Conservation (phyloP, 345 rosid genomes). For the Ceriops decandra region DNA sequence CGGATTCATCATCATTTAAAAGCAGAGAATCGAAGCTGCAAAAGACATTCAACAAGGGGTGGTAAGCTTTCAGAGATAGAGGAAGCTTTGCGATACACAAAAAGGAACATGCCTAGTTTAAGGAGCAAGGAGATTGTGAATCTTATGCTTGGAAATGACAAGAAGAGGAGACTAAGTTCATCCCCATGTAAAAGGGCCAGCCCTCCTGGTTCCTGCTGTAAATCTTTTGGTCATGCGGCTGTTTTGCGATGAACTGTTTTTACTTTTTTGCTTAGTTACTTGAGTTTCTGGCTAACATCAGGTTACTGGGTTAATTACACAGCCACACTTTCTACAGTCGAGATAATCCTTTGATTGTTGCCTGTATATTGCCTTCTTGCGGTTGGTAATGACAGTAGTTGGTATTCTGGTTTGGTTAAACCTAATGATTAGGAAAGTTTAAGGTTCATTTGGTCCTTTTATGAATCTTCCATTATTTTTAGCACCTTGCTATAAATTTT, state of each 20-base stretch:
- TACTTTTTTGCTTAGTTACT: background rate
- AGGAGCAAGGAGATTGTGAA: slow-evolving; percentile 33
- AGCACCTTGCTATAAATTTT: too few relatives aligned
- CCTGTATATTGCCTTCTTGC: too few relatives aligned
- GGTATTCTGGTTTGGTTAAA: too few relatives aligned
- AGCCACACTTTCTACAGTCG: background rate
- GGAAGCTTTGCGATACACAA: slow-evolving; percentile 34
- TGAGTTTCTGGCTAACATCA: too few relatives aligned
- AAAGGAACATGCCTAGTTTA: slow-evolving; percentile 29
- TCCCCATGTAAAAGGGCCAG: slow-evolving; percentile 37
- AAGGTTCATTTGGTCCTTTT: too few relatives aligned
- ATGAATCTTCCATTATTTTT: too few relatives aligned
- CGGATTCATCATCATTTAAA: slow-evolving; percentile 27
- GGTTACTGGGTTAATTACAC: too few relatives aligned
- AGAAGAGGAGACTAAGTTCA: slow-evolving; percentile 27
- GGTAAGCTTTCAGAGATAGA: slow-evolving; percentile 17
- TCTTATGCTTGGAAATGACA: slow-evolving; percentile 25
- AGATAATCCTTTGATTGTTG: background rate
- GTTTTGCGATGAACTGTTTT: slow-evolving; percentile 10
- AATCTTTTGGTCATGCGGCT: slow-evolving; percentile 8
- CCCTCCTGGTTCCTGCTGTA: slow-evolving; percentile 29
- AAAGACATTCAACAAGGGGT: slow-evolving; percentile 19
- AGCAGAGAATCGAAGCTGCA: slow-evolving; percentile 15
- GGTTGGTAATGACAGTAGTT: too few relatives aligned
- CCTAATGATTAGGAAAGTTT: too few relatives aligned